Base-by-base conservation (phyloP, 2,329 filamentous ascomycete genomes). In the Colletotrichum australisinense region DNA sequence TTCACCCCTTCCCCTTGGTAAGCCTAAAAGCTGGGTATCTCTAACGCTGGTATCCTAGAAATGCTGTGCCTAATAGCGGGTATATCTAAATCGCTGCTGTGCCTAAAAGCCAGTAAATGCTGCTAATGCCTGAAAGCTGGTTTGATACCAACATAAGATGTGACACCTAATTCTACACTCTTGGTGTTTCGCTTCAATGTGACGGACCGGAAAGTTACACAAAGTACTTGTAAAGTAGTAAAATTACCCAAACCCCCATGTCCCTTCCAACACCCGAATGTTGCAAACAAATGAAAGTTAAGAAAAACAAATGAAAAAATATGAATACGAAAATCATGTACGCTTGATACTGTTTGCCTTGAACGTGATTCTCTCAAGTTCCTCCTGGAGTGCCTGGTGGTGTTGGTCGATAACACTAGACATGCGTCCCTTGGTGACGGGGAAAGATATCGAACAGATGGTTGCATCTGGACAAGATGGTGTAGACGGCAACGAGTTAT, bases 331-430 rank as follows among this genome's bases (percentile, higher is more conserved):
- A 46, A 28, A 12, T 38, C 30, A 57, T 57, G 26, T 57, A 4
- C 55, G 35, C 42, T 67, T 67, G n/a, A 67, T 67, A 30, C 26
- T 24, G 22, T 67, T 62, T 4, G 65, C 65, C 38, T 62, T 67
- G 4, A 22, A 58, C 5, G 56, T 35, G 14, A 67, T 67, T 3
- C 56, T 28, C 2, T 67, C 38, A 19, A 67, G 65, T 46, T 62
- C 56, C 14, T 62, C 65, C 65, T 28, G 46, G 9, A 67, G 56
- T n/a, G 42, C 65, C 22, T 62, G 38, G 26, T 67, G 56, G 28
- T 67, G 65, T 26, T 67, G 65, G 8, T 67, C 55, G n/a, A 67
- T 67, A 38, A 67, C 42, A 57, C 30, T 53, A 5, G 65, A 60
- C 32, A 38, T 59, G 11, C 32, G 57, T 38, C 57, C 57, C 16